Base-by-base conservation (phyloP, 2,329 filamentous ascomycete species). In the Juglanconis oblonga region DNA sequence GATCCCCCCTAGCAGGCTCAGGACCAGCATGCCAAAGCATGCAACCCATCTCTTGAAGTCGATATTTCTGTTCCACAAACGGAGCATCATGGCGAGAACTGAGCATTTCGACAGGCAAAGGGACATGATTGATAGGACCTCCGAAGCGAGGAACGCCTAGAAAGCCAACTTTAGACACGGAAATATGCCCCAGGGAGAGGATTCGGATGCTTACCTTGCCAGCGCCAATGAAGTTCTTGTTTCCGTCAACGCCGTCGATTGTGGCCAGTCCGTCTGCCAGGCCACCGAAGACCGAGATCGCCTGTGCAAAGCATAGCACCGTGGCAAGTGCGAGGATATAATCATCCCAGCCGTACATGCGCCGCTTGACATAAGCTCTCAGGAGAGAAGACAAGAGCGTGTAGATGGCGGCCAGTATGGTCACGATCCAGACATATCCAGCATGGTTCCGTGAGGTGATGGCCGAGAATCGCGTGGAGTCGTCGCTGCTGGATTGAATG, bases 401-500 rank as follows among this genome's bases (percentile, higher is more conserved):
- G 29, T 57, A 60, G 13, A 57, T 50, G 5, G 49, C 14, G 13
- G 33, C 42, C 58, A 57, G 9, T 17, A 57, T 57, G 17, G 42
- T 53, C 4, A 47, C 54, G 5, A 61, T 61, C 58, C 54, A 58
- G n/a, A 61, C n/a, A 24, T 53, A 57, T 1, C 49, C 58, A 8
- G 49, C 49, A 40, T 61, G 58, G 14, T 57, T 50, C 24, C 24
- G 24, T 24, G 24, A 24, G 24, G 24, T 24, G 24, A 24, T 24
- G 24, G 24, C 24, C 1, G 24, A 24, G 24, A 24, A 24, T 24
- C 24, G 24, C 24, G 24, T 24, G 2, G 24, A 24, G 24, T 24
- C 24, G 24, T 24, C 24, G 24, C 24, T 24, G 24, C 24, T 24
- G 24, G 24, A 24, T 24, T 24, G 1, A 24, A 24, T 24, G 24